These are phyloP conservation scores for Huntiella bhutanensis DNA, from an alignment of 2,329 filamentous ascomycete genomes.

Conservation along the genomic window DNA sequence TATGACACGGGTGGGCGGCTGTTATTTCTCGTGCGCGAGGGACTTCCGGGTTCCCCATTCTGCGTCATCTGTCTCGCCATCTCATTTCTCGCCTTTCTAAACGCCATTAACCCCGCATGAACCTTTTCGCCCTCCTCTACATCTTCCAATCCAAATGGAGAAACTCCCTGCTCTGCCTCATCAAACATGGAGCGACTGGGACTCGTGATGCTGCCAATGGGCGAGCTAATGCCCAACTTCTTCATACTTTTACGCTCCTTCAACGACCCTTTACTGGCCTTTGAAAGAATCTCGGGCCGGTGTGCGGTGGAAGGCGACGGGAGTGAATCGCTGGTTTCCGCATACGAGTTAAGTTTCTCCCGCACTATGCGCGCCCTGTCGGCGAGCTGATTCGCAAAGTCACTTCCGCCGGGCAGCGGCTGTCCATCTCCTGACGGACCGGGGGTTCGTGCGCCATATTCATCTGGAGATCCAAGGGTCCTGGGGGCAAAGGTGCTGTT, in stretches of 20 bases:
- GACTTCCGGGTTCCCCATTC: conserved; percentile 30
- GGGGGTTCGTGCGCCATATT: neutral
- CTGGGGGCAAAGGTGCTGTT: conserved; percentile 17
- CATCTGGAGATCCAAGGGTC: conserved; percentile 18
- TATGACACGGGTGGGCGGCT: conserved; percentile 27
- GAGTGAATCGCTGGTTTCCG: conserved; percentile 33
- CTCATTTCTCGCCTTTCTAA: conserved; percentile 37
- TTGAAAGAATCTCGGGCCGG: conserved; percentile 31
- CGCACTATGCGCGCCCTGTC: conserved; percentile 52
- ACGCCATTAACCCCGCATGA: conserved; percentile 35
- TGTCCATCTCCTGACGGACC: conserved; percentile 30
- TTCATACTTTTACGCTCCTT: conserved; percentile 40
- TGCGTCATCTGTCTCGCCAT: conserved; percentile 26
- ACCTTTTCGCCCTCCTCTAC: conserved; percentile 19
- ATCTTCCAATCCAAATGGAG: no score
- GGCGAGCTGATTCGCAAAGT: conserved; percentile 56
- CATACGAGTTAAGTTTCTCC: conserved; percentile 52
- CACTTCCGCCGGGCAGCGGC: conserved; percentile 25
- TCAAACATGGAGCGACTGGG: conserved; percentile 18
- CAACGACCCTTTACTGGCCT: conserved; percentile 49
- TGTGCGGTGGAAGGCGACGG: conserved; percentile 18
- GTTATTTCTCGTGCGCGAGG: conserved; percentile 27
- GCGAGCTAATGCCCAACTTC: conserved; percentile 34
- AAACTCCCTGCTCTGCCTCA: neutral
- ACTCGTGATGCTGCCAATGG: conserved; percentile 13